phyloP scores from a whole-genome alignment of 2,329 filamentous ascomycete species.

The Moelleriella libera region DNA sequence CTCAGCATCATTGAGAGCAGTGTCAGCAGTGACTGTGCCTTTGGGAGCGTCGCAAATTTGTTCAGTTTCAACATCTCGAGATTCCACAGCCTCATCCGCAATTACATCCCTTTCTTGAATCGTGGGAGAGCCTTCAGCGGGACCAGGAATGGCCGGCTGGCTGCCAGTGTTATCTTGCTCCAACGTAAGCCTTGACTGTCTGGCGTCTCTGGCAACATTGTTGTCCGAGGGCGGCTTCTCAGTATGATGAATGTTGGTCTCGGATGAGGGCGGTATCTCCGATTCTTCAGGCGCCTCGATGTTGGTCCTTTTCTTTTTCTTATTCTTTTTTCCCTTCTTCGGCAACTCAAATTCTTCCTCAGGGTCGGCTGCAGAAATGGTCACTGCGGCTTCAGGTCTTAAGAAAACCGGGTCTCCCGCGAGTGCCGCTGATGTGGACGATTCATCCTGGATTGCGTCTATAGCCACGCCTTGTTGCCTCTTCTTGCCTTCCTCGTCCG shows the following conservation, averaged over 20 bases:
- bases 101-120: not conserved
- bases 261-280: too few relatives aligned
- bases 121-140: not conserved
- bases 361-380: not conserved
- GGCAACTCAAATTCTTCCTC: slow-evolving; percentile 2
- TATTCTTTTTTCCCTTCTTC: slow-evolving; percentile 4
- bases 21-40: not conserved
- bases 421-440: not conserved
- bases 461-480: not conserved
- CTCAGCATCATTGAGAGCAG: not conserved
- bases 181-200: too few relatives aligned
- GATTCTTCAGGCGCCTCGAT: too few relatives aligned
- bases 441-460: not conserved
- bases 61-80: not conserved
- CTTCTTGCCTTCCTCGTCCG: slow-evolving; percentile 5
- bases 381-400: not conserved
- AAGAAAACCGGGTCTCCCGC: not conserved
- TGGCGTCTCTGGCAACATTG: too few relatives aligned
- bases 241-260: too few relatives aligned
- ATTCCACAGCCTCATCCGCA: not conserved
- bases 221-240: too few relatives aligned
- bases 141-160: not conserved
- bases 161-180: not conserved
- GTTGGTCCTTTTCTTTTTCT: slow-evolving; percentile 6
- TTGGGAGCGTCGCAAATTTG: not conserved